Evolutionary conservation across 345 rosid genomes (phyloP), one percentile per base, ranked within the genome.

Genomic region (Eucalyptus cloeziana): DNA sequence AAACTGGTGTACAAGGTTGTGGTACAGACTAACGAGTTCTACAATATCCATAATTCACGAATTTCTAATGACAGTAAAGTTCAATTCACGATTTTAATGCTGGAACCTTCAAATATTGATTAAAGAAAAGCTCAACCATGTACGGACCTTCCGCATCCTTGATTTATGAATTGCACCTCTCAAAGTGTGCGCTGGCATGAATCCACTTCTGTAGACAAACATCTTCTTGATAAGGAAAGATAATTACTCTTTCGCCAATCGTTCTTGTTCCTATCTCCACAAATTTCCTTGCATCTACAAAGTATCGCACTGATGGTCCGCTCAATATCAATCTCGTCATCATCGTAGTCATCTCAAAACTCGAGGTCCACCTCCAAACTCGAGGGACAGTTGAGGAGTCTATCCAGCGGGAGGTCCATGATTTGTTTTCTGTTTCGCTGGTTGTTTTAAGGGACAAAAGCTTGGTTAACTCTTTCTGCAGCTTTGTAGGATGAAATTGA

Each of bases 381-480:
- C 13, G 97, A 97, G 86, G 99, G 99, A 88, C 99, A 96, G 51
- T 97, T 97, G 45, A 97, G 95, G 90, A 96, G 96, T 92, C 98
- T 95, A 90, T 97, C 97, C 93, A 96, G 87, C 47, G 96, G 98
- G 47, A 96, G 96, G 86, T 91, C 94, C 40, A 94, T 90, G 49
- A 91, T 88, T 85, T 95, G 93, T 87, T 93, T 11, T 94, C 94
- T 47, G 90, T 93, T 31, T 96, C 91, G 3, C 94, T 89, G 12
- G 89, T 89, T 51, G 95, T 91, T 89, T 93, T 95, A 88, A 89
- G 92, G 43, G 95, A 88, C 88, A 96, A 85, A 83, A 97, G 97
- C 30, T 94, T 96, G 24, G 96, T 94, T 71, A 96, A 88, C 88
- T 96, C 99, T 85, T 95, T 97, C 30, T 96, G 96, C 25, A 97